phyloP scores from a whole-genome alignment of 192 early-diverging fungal species.

The Obelidium mucronatum region DNA sequence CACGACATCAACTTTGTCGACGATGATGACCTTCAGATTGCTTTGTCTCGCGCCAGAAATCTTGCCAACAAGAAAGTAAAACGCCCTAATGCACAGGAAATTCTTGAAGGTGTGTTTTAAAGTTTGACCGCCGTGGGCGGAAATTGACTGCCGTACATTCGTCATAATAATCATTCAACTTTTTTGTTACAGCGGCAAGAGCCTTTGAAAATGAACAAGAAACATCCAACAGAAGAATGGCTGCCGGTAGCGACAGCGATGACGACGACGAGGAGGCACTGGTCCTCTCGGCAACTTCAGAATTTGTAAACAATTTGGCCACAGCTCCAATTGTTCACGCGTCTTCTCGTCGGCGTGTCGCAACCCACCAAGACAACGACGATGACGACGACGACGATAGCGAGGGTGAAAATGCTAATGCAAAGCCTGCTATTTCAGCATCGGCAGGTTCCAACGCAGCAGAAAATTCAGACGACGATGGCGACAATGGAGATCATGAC shows the following conservation, averaged over 20 bases:
- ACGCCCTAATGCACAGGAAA: conserved; percentile 59
- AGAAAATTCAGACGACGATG: too few relatives aligned
- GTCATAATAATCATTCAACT: background rate
- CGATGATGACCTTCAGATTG: conserved; percentile 91
- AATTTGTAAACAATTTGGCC: conserved; percentile 79
- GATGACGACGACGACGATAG: conserved; percentile 30
- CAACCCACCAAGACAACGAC: background rate
- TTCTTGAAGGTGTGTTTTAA: conserved; percentile 61
- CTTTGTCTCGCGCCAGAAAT: conserved; percentile 78
- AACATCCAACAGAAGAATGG: background rate
- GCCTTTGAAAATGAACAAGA: conserved; percentile 34
- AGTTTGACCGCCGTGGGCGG: background rate
- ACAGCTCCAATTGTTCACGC: conserved; percentile 44
- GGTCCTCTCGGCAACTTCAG: conserved; percentile 87
- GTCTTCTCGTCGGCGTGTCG: background rate
- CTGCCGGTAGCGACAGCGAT: conserved; percentile 22
- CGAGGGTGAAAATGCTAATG: conserved; percentile 31
- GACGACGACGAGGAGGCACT: conserved; percentile 58
- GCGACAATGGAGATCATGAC: conserved; percentile 36
- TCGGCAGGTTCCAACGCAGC: too few relatives aligned
- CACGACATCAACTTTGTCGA: conserved; percentile 86
- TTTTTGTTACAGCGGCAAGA: conserved; percentile 31
- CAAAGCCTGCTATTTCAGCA: too few relatives aligned
- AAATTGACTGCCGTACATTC: too few relatives aligned
- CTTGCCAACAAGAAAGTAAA: conserved; percentile 62